Percentiles rank a stretch among this genome's conserved stretches.
Evolutionary conservation across 768 basidiomycete species (phyloP).

Genomic region (Dentipellis fragilis): DNA sequence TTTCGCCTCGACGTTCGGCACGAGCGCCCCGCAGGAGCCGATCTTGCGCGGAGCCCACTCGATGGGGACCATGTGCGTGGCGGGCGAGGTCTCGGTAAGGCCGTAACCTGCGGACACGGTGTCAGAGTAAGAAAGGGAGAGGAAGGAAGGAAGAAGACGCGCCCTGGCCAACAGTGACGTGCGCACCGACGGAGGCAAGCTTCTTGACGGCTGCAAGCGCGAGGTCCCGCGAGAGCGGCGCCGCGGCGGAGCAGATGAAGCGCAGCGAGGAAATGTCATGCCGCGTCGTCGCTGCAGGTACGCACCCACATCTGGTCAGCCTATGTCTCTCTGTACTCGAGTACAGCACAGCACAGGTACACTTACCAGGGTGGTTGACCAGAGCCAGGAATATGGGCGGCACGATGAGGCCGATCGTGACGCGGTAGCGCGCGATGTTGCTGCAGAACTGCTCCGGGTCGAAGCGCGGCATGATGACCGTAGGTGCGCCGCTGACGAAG

Average conservation of each 20-base stretch:
- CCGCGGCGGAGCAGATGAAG: slow-evolving; percentile 63
- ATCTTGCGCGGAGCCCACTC: slow-evolving; percentile 37
- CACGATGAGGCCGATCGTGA: slow-evolving; percentile 51
- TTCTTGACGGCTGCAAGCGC: slow-evolving; percentile 35
- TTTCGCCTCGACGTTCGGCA: slow-evolving; percentile 70
- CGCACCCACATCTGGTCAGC: no score
- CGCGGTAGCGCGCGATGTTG: slow-evolving; percentile 53
- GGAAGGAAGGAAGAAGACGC: not conserved
- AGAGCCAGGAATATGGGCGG: slow-evolving; percentile 78
- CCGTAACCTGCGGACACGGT: slow-evolving; percentile 41
- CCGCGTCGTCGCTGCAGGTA: slow-evolving; percentile 31
- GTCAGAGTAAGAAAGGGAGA: not conserved
- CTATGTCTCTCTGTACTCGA: no score
- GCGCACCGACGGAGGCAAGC: slow-evolving; percentile 30
- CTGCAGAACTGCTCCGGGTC: slow-evolving; percentile 60
- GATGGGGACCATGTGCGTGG: slow-evolving; percentile 43
- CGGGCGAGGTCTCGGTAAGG: slow-evolving; percentile 79
- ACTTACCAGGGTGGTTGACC: slow-evolving; percentile 50
- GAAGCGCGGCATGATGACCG: slow-evolving; percentile 57
- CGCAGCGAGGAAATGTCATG: slow-evolving; percentile 56
- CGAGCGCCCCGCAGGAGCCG: slow-evolving; percentile 58
- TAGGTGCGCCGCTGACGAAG: slow-evolving; percentile 28
- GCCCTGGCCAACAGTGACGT: slow-evolving; percentile 44
- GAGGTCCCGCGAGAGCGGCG: slow-evolving; percentile 63
- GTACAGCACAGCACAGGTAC: no score